Base-by-base conservation (phyloP, 306 rosid genomes). In the Quercus cerris region DNA sequence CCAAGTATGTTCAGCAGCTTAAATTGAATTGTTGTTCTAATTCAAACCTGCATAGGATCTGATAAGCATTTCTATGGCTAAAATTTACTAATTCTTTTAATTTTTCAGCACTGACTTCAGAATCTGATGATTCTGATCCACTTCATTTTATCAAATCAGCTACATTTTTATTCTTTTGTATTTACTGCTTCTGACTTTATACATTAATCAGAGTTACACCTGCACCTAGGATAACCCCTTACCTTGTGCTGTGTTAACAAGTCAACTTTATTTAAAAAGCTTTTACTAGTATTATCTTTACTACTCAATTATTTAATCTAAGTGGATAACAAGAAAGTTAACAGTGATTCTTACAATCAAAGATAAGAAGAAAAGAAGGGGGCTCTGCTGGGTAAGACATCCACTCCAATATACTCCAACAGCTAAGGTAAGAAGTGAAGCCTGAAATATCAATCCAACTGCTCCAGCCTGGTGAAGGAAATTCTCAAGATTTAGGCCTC, bases 371-470 rank as follows among this genome's bases (percentile, higher is more conserved):
- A 88, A 81, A 64, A 93, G 88, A 87, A 91, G 93, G 25, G 97
- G 90, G 73, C 90, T 93, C 75, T 91, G 94, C 74, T 82, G 91
- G 57, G 91, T 87, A 70, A 84, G 83, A 41, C 96, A 87, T 63
- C 98, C 90, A 66, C 90, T 91, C 88, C 86, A 89, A 86, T 91
- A 96, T 75, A 90, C 94, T 75, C 92, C 94, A 56, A 96, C 97
- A 71, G 98, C 97, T 80, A 89, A 57, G 81, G 94, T 87, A 78
- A 93, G 94, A 88, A 95, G 91, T 71, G 91, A 91, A 83, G 97
- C 99, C 78, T 95, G 98, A 87, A 88, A 90, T 70, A 95, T 88
- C 87, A 93, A 86, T 61, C 99, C 99, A 82, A 88, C 87, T 76
- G 98, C 99, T 71, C 97, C 98, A 33, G 98, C 98, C 99, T 95